Base-by-base conservation (phyloP, 2,329 filamentous ascomycete species). In the Pyricularia sp. region DNA sequence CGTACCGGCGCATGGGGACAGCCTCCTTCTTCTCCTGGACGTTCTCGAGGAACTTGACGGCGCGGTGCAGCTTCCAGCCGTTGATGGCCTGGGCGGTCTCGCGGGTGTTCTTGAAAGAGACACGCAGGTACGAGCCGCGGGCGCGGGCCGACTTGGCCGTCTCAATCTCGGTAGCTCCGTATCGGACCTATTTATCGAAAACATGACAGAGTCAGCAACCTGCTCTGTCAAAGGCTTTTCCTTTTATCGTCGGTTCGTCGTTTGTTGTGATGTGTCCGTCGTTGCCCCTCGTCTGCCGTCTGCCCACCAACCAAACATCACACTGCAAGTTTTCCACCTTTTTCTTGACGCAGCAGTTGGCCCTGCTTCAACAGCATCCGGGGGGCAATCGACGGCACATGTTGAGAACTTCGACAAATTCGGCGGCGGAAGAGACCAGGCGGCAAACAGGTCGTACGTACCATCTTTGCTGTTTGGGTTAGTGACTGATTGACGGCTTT, bases 91-190 rank as follows among this genome's bases (percentile, higher is more conserved):
- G 94, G 71, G 96, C 94, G 73, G 93, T 97, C 86, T 99, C 96
- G 78, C 94, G 92, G 79, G 94, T 99, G 89, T 99, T 99, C 89
- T 99, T 99, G 91, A 97, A 99, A 75, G 91, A 96, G 75, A 97
- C 93, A 79, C 94, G 92, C 76, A 99, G 90, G 87, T 97, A 99
- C 79, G 93, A 92, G 82, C 96, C 94, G 82, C 94, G 93, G 78
- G 93, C 90, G 84, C 93, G 91, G 81, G 94, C 94, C 83, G 91
- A 96, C 87, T 96, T 97, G 74, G 88, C 85, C 80, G 88, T 82
- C 75, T 89, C 84, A 79, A 96, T 93, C 79, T 92, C 86, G 77
- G 88, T 90, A 78, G 90, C 90, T 82, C 91, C 91, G 92, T 97
- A 97, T 82, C 93, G 91, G 85, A 96, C 91, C 92, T 96, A 76